Base-by-base conservation (phyloP, 2,329 filamentous ascomycete genomes). In the Fusarium continuum region DNA sequence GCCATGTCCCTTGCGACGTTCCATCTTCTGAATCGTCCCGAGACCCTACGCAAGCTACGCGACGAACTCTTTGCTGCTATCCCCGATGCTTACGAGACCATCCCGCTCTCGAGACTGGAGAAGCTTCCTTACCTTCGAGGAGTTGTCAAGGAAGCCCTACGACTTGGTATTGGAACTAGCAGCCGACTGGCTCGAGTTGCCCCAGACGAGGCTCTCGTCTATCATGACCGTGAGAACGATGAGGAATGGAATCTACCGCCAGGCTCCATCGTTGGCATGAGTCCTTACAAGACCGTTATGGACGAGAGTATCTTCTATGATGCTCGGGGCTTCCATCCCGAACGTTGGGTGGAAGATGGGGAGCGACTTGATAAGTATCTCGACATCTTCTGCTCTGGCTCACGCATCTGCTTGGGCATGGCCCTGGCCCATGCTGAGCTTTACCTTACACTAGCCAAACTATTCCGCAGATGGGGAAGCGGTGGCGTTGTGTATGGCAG, bases 101-200 rank as follows among this genome's bases (percentile, higher is more conserved):
- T 70, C 6, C 62, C 74, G 6, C 57, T 76, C 11, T 67, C 73
- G 4, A 59, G 65, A 36, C 65, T 78, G 3, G 75, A 77, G 49
- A 72, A 61, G 34, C 67, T 80, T 23, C 76, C 77, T 0, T 84
- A 83, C 60, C 76, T 85, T 22, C 71, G 77, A 23, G 82, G 80
- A n/a, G 80, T 84, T 4, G 76, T 85, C 51, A 81, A 79, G 40
- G 83, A 86, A 69, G 74, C 80, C 1, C 73, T 84, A 64, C 78
- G 84, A 7, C 71, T 83, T 5, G 78, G 82, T 46, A 79, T 82
- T 13, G 78, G 78, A 11, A 76, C 82, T 3, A 80, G 78, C n/a
- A 76, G 81, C 47, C 70, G 79, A 5, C 74, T 84, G 2, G 79
- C 83, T 46, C 81, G 83, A 2, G 72, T 82, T 16, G 80, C 82